These are phyloP conservation scores for Castanea mollissima DNA, from an alignment of 306 rosid genomes.

Conservation along the genomic window DNA sequence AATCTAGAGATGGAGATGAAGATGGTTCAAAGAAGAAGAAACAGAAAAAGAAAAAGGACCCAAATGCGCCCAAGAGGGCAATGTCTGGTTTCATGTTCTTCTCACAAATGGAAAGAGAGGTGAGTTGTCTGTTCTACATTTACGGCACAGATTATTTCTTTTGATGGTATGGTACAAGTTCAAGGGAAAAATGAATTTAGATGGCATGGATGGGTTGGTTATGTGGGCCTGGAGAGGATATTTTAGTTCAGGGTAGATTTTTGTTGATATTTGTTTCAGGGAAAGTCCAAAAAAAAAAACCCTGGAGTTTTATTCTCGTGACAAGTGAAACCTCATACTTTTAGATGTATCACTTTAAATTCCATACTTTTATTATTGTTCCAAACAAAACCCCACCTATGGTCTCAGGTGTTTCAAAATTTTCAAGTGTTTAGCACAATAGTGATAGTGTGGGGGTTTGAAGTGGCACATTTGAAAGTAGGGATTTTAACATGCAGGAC, in stretches of 20 bases:
- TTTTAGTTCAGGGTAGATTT: background rate
- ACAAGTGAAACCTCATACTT: no score
- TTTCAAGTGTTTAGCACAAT: no score
- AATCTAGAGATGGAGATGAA: constrained; percentile 67
- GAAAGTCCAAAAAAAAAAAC: no score
- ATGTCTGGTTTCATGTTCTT: constrained; percentile 98
- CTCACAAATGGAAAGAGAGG: constrained; percentile 96
- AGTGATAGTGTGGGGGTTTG: no score
- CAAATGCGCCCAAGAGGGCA: constrained; percentile 97
- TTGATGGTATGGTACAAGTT: background rate
- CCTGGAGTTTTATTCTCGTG: no score
- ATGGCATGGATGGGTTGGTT: background rate
- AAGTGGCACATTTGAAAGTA: no score
- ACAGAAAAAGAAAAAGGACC: constrained; percentile 96
- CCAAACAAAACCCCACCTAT: no score
- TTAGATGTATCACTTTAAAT: no score
- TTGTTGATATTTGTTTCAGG: background rate
- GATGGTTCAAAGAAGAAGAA: constrained; percentile 87
- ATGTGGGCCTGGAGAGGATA: background rate
- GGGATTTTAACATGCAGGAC: no score
- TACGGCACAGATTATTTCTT: background rate
- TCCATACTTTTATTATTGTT: no score
- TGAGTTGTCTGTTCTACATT: constrained; percentile 28
- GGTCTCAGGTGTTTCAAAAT: no score
- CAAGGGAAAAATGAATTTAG: background rate